phyloP scores from a whole-genome alignment of 169 alveolate species.

The Cryptosporidium canis region DNA sequence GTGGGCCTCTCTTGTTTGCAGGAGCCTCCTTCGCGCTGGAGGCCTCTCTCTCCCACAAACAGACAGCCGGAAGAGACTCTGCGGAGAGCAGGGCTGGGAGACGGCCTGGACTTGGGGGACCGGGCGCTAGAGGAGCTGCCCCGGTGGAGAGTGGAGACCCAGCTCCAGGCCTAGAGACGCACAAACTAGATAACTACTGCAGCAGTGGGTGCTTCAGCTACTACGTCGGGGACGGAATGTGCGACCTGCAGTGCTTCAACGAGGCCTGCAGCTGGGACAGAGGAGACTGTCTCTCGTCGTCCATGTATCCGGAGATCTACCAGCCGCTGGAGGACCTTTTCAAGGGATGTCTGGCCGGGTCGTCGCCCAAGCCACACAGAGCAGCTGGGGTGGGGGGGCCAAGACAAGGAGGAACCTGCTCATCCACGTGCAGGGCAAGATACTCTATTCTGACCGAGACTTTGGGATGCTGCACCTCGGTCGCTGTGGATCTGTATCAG shows the following conservation, averaged over 20 bases:
- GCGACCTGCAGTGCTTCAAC: slow-evolving; percentile 78
- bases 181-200: not conserved
- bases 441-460: slow-evolving; percentile 49
- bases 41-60: slow-evolving; percentile 19
- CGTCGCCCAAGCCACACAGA: not conserved
- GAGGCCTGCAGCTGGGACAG: slow-evolving; percentile 80
- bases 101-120: not conserved
- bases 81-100: not conserved
- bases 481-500: slow-evolving; percentile 48
- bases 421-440: slow-evolving; percentile 43
- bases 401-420: slow-evolving; percentile 3
- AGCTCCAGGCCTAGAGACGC: slow-evolving; percentile 9
- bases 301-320: slow-evolving; percentile 77
- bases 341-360: slow-evolving; percentile 3
- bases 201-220: slow-evolving; percentile 72
- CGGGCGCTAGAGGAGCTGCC: not conserved
- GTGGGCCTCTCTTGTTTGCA: slow-evolving; percentile 77
- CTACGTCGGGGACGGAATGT: slow-evolving; percentile 79
- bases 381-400: not conserved
- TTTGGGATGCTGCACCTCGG: slow-evolving; percentile 52
- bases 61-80: slow-evolving; percentile 22
- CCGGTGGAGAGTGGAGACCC: not conserved
- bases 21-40: slow-evolving; percentile 56
- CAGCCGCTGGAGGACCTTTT: slow-evolving; percentile 52
- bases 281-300: slow-evolving; percentile 75